Conservation (phyloP, 148 eudicot genomes). For the Mesembryanthemum crystallinum region DNA sequence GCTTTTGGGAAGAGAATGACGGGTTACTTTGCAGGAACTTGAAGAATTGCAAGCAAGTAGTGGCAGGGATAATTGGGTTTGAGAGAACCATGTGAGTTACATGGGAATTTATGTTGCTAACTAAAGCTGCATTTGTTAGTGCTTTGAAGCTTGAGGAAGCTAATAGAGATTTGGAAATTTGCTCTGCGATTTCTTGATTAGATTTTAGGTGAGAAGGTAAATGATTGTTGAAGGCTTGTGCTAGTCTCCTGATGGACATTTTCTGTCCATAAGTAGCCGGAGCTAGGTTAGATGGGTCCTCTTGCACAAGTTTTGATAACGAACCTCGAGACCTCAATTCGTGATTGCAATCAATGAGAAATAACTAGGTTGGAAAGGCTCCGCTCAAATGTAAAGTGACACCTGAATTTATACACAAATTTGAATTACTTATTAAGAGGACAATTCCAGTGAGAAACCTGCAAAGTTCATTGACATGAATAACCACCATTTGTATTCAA, state of each 20-base stretch:
- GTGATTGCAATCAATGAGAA: neutral
- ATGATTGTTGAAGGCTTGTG: slow-evolving; percentile 33
- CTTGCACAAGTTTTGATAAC: neutral
- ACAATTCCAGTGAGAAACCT: no score
- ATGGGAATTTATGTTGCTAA: slow-evolving; percentile 40
- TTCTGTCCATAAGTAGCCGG: neutral
- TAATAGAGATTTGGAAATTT: slow-evolving; percentile 35
- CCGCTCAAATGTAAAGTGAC: no score
- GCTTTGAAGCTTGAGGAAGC: slow-evolving; percentile 27
- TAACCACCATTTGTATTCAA: no score
- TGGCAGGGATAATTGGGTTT: slow-evolving; percentile 46
- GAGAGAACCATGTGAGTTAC: slow-evolving; percentile 57
- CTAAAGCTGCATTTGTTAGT: slow-evolving; percentile 35
- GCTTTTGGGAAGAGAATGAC: slow-evolving; percentile 35
- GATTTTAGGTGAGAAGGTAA: slow-evolving; percentile 26
- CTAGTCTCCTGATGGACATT: slow-evolving; percentile 49
- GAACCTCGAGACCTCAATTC: neutral
- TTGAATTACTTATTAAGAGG: no score
- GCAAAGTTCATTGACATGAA: no score
- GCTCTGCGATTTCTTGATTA: slow-evolving; percentile 44
- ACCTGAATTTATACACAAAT: no score
- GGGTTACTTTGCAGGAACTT: slow-evolving; percentile 39
- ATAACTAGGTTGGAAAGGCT: neutral
- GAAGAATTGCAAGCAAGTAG: slow-evolving; percentile 56
- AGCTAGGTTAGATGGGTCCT: neutral